Evolutionary conservation across 2,329 filamentous ascomycete species (phyloP).

Genomic region (Colletotrichum acutatum): DNA sequence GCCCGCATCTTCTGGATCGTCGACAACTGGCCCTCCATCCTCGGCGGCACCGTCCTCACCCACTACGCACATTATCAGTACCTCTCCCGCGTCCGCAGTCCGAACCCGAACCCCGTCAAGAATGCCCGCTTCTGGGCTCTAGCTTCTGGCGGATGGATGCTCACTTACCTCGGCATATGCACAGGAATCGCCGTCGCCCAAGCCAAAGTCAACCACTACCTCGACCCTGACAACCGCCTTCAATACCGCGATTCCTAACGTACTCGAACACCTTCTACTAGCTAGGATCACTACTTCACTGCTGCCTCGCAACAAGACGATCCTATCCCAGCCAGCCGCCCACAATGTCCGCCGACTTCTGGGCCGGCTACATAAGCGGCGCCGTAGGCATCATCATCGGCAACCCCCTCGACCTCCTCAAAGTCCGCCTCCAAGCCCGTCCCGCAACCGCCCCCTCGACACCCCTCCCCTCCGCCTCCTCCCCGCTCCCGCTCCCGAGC

Average conservation of each 20-base stretch:
- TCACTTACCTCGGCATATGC: slow-evolving; percentile 35
- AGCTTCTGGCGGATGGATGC: slow-evolving; percentile 36
- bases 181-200: slow-evolving; percentile 32
- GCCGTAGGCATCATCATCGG: slow-evolving; percentile 71
- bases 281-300: no score
- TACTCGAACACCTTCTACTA: no score
- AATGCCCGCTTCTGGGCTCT: slow-evolving; percentile 37
- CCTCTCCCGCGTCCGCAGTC: slow-evolving; percentile 29
- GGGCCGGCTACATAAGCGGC: slow-evolving; percentile 91
- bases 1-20: slow-evolving; percentile 30
- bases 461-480: slow-evolving; percentile 11
- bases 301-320: no score
- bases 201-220: slow-evolving; percentile 33
- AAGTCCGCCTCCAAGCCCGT: slow-evolving; percentile 81
- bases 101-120: slow-evolving; percentile 33
- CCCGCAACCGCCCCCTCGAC: neutral
- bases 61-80: slow-evolving; percentile 37
- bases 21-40: slow-evolving; percentile 35
- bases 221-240: slow-evolving; percentile 22
- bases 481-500: neutral
- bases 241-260: slow-evolving; percentile 20
- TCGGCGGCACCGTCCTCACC: slow-evolving; percentile 31
- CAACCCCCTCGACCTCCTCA: slow-evolving; percentile 58
- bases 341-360: slow-evolving; percentile 87
- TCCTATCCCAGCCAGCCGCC: neutral